These are phyloP conservation scores for Pseudocercospora cruenta DNA, from an alignment of 2,329 filamentous ascomycete species.

Conservation along the genomic window DNA sequence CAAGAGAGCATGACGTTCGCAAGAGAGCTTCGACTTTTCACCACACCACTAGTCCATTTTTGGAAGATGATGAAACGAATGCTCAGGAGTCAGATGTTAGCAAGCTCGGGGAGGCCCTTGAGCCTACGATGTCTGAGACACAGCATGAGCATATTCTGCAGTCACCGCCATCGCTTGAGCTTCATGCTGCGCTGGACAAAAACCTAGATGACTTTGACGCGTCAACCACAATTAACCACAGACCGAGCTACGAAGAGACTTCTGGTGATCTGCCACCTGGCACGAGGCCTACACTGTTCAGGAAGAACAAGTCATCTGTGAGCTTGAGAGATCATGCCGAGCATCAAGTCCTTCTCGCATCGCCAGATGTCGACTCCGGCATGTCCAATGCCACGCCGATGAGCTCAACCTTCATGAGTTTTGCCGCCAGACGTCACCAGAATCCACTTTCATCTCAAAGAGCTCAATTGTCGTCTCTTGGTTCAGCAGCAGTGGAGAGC, in stretches of 20 bases:
- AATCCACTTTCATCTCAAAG: slow-evolving; percentile 38
- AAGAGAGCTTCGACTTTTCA: slow-evolving; percentile 40
- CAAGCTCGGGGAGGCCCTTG: slow-evolving; percentile 26
- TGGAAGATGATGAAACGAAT: slow-evolving; percentile 28
- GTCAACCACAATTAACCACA: slow-evolving; percentile 23
- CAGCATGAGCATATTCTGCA: slow-evolving; percentile 35
- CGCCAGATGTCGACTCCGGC: slow-evolving; percentile 63
- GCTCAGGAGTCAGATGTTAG: slow-evolving; percentile 10
- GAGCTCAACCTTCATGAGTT: slow-evolving; percentile 65
- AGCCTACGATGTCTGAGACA: slow-evolving; percentile 31
- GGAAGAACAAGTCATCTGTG: slow-evolving; percentile 57
- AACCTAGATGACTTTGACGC: slow-evolving; percentile 14
- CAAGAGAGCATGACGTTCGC: slow-evolving; percentile 38
- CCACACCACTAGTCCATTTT: slow-evolving; percentile 30
- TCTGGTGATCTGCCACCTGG: slow-evolving; percentile 29
- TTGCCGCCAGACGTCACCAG: slow-evolving; percentile 42
- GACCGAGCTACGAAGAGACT: slow-evolving; percentile 32
- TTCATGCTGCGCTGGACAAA: slow-evolving; percentile 26
- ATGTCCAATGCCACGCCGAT: slow-evolving; percentile 73
- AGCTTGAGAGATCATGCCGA: slow-evolving; percentile 63
- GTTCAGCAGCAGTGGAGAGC: slow-evolving; percentile 37
- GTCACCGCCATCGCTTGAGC: slow-evolving; percentile 38
- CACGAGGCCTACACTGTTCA: slow-evolving; percentile 38
- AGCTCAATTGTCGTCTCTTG: slow-evolving; percentile 57
- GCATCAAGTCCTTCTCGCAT: slow-evolving; percentile 71